Base-by-base conservation (phyloP, 495 filamentous ascomycete species). In the Tuber umbilicatum region DNA sequence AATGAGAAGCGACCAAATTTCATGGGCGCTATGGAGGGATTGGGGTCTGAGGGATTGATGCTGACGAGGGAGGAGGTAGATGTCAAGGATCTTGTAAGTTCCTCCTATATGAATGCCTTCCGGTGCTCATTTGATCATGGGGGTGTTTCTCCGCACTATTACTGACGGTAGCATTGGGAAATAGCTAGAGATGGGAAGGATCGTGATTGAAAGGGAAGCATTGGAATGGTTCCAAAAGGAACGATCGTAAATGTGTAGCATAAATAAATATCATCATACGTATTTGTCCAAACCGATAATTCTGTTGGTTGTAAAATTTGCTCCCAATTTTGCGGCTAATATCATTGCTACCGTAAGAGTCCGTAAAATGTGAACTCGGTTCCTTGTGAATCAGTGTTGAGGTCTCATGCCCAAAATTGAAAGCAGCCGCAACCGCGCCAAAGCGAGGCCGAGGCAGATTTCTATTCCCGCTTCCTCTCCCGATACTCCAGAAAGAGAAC, bases 131-230 rank as follows among this genome's bases (percentile, higher is more conserved):
- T 21, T 23, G 45, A 16, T 23, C 72, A 37, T 31, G 64, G 2
- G 16, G 31, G 27, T 27, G 7, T 9, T 19, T 35, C 27, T 31
- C 67, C 38, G 42, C 12, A 27, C 27, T 19, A 50, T 50, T 43
- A 45, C 79, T 80, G 69, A 77, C 69, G 41, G 16, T 27, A 16
- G 27, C 55, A 42, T 16, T 1, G 45, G 27, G 39, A 47, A 31
- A 39, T 41, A 81, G 80, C 82, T 99, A 81, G 92, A 95, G 85
- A 88, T 91, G 60, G 91, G 91, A 64, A 87, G 93, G 74, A 85
- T 97, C 78, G 89, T 97, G 71, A 91, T 99, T 79, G 95, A 99
- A 88, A 90, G 90, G 84, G 83, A 84, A 74, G 94, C 93, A 67
- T 85, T 99, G 84, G 88, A 90, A 83, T 85, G 86, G 82, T 90